phyloP scores from a whole-genome alignment of 1,139 yeast species.

The Blastobotrys apis region DNA sequence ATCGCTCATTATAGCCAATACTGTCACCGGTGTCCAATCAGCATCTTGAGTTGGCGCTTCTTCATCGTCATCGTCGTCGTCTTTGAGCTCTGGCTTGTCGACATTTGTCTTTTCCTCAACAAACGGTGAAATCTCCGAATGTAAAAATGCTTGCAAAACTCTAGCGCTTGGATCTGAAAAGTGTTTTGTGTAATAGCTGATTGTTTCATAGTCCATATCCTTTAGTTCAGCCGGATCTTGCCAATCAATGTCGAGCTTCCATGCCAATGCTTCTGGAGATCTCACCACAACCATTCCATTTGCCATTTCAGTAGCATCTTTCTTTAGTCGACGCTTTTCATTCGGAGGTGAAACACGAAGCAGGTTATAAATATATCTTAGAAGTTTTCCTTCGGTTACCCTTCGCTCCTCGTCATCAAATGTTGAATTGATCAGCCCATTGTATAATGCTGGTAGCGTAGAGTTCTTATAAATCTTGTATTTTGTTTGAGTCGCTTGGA shows the following conservation, averaged over 20 bases:
- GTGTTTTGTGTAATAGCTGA: constrained; percentile 48
- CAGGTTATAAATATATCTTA: constrained; percentile 54
- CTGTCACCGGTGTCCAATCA: constrained; percentile 48
- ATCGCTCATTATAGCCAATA: constrained; percentile 49
- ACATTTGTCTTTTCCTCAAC: constrained; percentile 10
- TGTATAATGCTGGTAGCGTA: constrained; percentile 51
- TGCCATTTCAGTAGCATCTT: constrained; percentile 51
- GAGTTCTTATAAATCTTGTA: constrained; percentile 51
- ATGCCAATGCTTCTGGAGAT: constrained; percentile 58
- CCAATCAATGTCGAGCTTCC: constrained; percentile 79
- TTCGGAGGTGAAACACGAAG: constrained; percentile 46
- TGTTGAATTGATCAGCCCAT: constrained; percentile 50
- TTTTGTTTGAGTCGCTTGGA: constrained; percentile 41
- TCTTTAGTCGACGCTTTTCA: constrained; percentile 42
- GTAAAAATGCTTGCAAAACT: constrained; percentile 39
- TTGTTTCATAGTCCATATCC: constrained; percentile 46
- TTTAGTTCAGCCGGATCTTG: constrained; percentile 50
- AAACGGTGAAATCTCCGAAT: constrained; percentile 68
- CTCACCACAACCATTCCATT: constrained; percentile 71
- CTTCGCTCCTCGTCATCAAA: constrained; percentile 60
- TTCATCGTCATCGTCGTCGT: constrained; percentile 11
- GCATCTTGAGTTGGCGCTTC: constrained; percentile 15
- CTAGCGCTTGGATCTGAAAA: constrained; percentile 64
- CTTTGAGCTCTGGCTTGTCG: constrained; percentile 3
- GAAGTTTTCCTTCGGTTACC: constrained; percentile 53